A percentile compares a stretch with the other conserved stretches of the same genome.
These are phyloP conservation scores for Candida golubevii DNA, from an alignment of 805 yeast genomes.

Conservation along the genomic window DNA sequence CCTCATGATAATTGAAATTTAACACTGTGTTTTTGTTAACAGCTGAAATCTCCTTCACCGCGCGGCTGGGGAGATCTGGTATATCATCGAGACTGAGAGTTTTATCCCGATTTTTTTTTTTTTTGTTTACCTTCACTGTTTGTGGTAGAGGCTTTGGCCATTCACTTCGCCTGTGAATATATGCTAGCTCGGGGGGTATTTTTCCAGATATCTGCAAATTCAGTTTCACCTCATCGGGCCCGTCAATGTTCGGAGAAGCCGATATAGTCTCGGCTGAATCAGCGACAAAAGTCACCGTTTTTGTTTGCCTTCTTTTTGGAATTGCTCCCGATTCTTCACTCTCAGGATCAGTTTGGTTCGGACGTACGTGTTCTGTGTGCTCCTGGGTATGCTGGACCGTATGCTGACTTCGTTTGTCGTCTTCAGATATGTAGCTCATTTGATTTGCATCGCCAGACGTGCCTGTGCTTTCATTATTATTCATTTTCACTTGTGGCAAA, in stretches of 20 bases:
- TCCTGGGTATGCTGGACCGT: no score
- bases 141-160: slow-evolving; percentile 28
- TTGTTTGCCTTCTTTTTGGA: background rate
- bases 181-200: slow-evolving; percentile 40
- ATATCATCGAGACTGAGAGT: slow-evolving; percentile 39
- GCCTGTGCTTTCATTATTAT: no score
- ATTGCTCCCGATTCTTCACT: background rate
- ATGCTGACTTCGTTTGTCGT: no score
- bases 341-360: background rate
- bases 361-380: no score
- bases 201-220: slow-evolving; percentile 30
- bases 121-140: slow-evolving; percentile 5
- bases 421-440: no score
- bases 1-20: slow-evolving; percentile 50
- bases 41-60: slow-evolving; percentile 42
- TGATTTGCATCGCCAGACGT: no score
- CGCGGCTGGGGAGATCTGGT: slow-evolving; percentile 39
- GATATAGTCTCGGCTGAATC: background rate
- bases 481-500: no score
- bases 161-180: slow-evolving; percentile 24
- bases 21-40: slow-evolving; percentile 42
- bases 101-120: slow-evolving; percentile 9
- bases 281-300: background rate
- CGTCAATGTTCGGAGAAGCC: background rate
- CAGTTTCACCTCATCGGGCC: background rate